Evolutionary conservation across 2,329 filamentous ascomycete genomes (phyloP).

Genomic region (Fusarium coffeatum): DNA sequence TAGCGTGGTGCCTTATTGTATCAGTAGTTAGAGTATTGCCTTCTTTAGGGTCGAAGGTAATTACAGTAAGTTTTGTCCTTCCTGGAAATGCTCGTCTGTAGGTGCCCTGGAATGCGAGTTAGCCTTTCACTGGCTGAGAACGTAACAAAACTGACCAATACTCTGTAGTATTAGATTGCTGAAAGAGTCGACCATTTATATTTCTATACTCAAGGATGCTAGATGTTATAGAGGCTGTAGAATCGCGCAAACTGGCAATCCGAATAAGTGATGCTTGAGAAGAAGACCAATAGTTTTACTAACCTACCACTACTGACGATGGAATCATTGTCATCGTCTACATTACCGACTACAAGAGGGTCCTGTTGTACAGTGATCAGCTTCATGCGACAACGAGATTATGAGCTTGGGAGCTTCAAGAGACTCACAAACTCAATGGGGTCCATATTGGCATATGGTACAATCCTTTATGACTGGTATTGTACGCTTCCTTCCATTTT

Average conservation of each 20-base stretch:
- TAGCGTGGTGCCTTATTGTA: slow-evolving; percentile 22
- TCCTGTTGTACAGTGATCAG: slow-evolving; percentile 11
- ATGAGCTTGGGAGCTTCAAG: background rate
- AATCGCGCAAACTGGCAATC: slow-evolving; percentile 19
- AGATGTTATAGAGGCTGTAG: slow-evolving; percentile 26
- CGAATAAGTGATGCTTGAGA: background rate
- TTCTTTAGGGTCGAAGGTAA: background rate
- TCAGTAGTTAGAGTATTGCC: background rate
- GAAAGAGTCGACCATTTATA: slow-evolving; percentile 46
- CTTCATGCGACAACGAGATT: no score
- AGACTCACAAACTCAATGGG: background rate
- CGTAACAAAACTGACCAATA: slow-evolving; percentile 39
- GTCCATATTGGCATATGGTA: background rate
- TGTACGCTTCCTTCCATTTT: background rate
- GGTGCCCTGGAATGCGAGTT: slow-evolving; percentile 27
- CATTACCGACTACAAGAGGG: slow-evolving; percentile 22
- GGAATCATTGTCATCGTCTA: slow-evolving; percentile 12
- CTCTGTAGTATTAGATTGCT: slow-evolving; percentile 42
- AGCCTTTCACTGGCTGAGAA: background rate
- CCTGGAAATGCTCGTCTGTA: slow-evolving; percentile 28
- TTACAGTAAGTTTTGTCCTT: slow-evolving; percentile 27
- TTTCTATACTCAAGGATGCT: slow-evolving; percentile 45
- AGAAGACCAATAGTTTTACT: background rate
- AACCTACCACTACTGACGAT: slow-evolving; percentile 12
- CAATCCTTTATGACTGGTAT: background rate